These are phyloP conservation scores for Pinus taeda DNA, from an alignment of 75 land plant genomes.

Conservation along the genomic window DNA sequence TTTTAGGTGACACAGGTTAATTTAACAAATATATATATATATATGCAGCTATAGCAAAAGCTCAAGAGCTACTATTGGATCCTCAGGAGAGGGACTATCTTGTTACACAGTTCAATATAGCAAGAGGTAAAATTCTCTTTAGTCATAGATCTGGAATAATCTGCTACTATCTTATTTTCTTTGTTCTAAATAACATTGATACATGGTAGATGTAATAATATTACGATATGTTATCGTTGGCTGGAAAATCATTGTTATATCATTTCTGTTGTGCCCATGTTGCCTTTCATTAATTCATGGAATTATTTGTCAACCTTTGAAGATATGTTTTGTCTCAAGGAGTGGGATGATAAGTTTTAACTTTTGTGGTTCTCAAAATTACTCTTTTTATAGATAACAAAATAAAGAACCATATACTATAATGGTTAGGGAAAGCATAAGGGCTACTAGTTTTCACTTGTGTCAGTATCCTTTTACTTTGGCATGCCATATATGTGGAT, in stretches of 20 bases:
- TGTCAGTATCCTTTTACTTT: too few relatives aligned
- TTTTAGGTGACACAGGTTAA: neutral
- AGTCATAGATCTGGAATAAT: neutral
- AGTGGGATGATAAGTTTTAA: too few relatives aligned
- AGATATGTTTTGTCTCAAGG: too few relatives aligned
- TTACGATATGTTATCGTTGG: neutral
- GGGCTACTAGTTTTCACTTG: too few relatives aligned
- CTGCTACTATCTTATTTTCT: neutral
- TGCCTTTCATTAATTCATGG: neutral
- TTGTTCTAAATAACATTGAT: neutral
- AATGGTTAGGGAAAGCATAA: too few relatives aligned
- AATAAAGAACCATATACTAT: too few relatives aligned
- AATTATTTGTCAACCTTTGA: neutral
- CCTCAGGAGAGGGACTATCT: slow-evolving; percentile 89
- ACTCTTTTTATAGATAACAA: too few relatives aligned
- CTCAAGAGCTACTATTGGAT: slow-evolving; percentile 87
- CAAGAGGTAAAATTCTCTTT: slow-evolving; percentile 59
- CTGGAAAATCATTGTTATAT: neutral
- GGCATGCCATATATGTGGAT: too few relatives aligned
- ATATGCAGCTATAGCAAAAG: slow-evolving; percentile 89
- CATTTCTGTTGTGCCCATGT: neutral
- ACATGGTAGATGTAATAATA: neutral
- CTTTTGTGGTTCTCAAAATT: too few relatives aligned
- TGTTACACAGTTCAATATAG: slow-evolving; percentile 75
- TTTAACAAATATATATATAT: slow-evolving; percentile 5